Evolutionary conservation across 768 basidiomycete species (phyloP).

Genomic region (Amanita pseudoporphyria): DNA sequence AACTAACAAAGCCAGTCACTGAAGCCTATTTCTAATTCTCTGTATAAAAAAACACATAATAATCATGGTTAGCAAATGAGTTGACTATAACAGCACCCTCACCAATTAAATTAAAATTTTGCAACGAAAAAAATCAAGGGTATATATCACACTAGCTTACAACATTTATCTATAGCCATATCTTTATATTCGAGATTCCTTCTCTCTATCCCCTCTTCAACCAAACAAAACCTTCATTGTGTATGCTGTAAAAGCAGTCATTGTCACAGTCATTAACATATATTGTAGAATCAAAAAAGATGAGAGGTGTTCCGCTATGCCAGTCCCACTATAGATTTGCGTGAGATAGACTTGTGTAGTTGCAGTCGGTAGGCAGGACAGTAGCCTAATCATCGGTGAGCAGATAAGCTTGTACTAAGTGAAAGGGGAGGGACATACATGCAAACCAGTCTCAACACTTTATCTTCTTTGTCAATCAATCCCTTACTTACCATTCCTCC

Average conservation of each 20-base stretch:
- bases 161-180: too few relatives aligned
- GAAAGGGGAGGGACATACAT: conserved; percentile 35
- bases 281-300: conserved; percentile 59
- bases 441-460: conserved; percentile 57
- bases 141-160: too few relatives aligned
- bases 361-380: conserved; percentile 52
- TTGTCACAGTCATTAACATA: conserved; percentile 39
- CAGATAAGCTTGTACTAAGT: not conserved
- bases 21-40: too few relatives aligned
- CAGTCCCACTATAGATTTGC: conserved; percentile 58
- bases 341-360: conserved; percentile 56
- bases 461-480: conserved; percentile 40
- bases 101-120: too few relatives aligned
- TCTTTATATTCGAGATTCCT: too few relatives aligned
- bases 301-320: conserved; percentile 50
- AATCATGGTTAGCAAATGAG: too few relatives aligned
- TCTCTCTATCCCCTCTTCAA: not conserved
- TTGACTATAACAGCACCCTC: too few relatives aligned
- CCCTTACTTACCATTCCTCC: conserved; percentile 37
- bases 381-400: conserved; percentile 27
- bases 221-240: conserved; percentile 9
- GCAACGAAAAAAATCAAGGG: too few relatives aligned
- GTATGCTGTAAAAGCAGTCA: conserved; percentile 41
- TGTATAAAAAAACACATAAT: too few relatives aligned
- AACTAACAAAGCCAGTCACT: too few relatives aligned